Conservation (phyloP, 1,139 yeast genomes). For the Diutina pseudorugosa region DNA sequence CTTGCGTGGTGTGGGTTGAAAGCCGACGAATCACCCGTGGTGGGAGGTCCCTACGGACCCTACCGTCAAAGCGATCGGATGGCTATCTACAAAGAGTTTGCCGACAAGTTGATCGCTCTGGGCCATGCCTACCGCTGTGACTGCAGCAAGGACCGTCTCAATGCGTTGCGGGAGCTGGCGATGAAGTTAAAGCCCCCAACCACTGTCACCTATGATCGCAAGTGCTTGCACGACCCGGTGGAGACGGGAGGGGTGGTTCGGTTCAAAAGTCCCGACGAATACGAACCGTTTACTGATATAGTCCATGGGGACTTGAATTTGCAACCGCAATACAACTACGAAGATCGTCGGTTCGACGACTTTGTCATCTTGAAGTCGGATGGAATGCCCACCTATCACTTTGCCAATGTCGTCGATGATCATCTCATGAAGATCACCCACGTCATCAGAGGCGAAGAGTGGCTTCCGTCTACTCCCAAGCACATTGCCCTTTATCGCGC, state of each 20-base stretch:
- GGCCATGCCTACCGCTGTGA: constrained; percentile 81
- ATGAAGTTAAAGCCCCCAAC: constrained; percentile 73
- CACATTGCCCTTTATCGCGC: constrained; percentile 81
- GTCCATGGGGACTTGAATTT: constrained; percentile 66
- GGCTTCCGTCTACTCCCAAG: constrained; percentile 94
- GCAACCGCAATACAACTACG: constrained; percentile 66
- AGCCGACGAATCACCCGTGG: constrained; percentile 73
- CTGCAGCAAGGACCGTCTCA: constrained; percentile 74
- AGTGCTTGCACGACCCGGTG: constrained; percentile 30
- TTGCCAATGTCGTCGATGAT: constrained; percentile 93
- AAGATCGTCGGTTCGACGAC: constrained; percentile 77
- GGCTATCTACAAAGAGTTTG: constrained; percentile 48
- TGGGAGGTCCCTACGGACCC: constrained; percentile 63
- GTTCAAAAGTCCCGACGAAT: constrained; percentile 56
- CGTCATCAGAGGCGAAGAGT: constrained; percentile 93
- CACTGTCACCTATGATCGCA: constrained; percentile 82
- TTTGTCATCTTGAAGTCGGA: constrained; percentile 83
- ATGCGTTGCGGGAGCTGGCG: constrained; percentile 58
- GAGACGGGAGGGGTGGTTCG: constrained; percentile 19
- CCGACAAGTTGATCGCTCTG: constrained; percentile 39
- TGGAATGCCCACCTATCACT: constrained; percentile 90
- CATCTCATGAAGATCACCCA: constrained; percentile 88
- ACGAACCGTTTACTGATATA: constrained; percentile 57
- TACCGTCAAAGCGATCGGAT: constrained; percentile 77
- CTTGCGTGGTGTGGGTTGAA: constrained; percentile 65